Percentiles rank a stretch among this genome's conserved stretches.
phyloP scores from a whole-genome alignment of 305 asterid genomes.

The Lippia alba region DNA sequence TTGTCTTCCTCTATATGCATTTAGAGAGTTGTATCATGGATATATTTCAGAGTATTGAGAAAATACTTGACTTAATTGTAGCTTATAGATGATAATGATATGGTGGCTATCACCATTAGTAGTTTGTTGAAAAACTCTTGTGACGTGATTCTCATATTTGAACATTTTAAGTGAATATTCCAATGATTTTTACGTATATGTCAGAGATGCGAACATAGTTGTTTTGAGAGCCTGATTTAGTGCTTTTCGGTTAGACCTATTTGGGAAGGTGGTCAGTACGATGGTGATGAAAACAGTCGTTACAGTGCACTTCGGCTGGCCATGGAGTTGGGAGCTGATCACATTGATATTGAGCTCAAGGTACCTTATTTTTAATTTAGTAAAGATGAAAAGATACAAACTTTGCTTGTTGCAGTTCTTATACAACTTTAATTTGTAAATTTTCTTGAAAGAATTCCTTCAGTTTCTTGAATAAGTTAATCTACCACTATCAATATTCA shows the following conservation, averaged over 20 bases:
- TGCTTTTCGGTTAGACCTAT: conserved; percentile 59
- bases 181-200: background rate
- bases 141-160: conserved; percentile 1
- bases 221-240: conserved; percentile 23
- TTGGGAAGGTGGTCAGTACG: conserved; percentile 98
- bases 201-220: background rate
- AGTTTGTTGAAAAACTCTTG: conserved; percentile 14
- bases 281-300: conserved; percentile 82
- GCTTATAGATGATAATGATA: background rate
- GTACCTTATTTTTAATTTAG: conserved; percentile 41
- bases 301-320: conserved; percentile 71
- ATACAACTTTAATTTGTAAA: conserved; percentile 5
- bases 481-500: background rate
- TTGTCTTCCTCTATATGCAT: conserved; percentile 3
- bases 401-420: background rate
- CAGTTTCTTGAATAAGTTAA: background rate
- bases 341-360: conserved; percentile 95
- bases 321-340: conserved; percentile 97
- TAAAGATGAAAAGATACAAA: background rate
- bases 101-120: background rate
- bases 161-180: background rate
- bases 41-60: conserved; percentile 6
- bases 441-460: conserved; percentile 4
- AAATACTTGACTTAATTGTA: background rate
- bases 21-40: conserved; percentile 2